Conservation (phyloP, 768 basidiomycete species). For the Lyophyllum shimeji region DNA sequence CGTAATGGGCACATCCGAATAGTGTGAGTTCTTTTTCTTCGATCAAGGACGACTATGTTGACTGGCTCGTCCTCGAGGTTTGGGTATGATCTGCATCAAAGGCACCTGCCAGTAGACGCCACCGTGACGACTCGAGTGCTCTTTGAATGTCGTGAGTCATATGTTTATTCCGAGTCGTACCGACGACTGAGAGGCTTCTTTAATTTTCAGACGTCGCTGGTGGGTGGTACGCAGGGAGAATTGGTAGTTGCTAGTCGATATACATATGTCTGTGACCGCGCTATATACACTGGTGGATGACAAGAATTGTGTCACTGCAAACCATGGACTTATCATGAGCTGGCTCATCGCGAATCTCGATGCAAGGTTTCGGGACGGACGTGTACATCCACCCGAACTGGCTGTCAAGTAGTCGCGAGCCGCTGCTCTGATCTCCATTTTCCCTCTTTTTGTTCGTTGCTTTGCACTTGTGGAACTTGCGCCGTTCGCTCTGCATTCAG, state of each 20-base stretch:
- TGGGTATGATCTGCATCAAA: neutral
- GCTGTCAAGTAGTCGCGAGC: slow-evolving; percentile 80
- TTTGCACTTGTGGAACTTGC: too few relatives aligned
- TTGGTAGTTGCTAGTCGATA: too few relatives aligned
- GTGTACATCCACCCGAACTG: slow-evolving; percentile 91
- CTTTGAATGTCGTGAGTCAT: neutral
- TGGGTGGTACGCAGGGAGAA: too few relatives aligned
- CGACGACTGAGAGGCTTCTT: neutral
- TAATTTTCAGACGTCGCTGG: too few relatives aligned
- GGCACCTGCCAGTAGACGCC: neutral
- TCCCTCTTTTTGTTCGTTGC: neutral
- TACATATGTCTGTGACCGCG: too few relatives aligned
- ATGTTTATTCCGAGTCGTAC: neutral
- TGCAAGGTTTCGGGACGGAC: slow-evolving; percentile 97
- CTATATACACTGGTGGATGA: too few relatives aligned
- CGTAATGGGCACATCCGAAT: too few relatives aligned
- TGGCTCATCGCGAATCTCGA: too few relatives aligned
- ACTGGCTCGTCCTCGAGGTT: neutral
- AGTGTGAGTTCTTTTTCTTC: neutral
- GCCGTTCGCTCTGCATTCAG: too few relatives aligned
- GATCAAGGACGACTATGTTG: neutral
- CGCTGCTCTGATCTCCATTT: slow-evolving; percentile 49
- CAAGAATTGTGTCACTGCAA: too few relatives aligned
- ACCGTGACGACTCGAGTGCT: neutral
- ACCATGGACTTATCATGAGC: too few relatives aligned